A percentile compares a stretch with the other conserved stretches of the same genome.
Evolutionary conservation across 306 rosid species (phyloP).

Genomic region (Lathyrus tuberosus): DNA sequence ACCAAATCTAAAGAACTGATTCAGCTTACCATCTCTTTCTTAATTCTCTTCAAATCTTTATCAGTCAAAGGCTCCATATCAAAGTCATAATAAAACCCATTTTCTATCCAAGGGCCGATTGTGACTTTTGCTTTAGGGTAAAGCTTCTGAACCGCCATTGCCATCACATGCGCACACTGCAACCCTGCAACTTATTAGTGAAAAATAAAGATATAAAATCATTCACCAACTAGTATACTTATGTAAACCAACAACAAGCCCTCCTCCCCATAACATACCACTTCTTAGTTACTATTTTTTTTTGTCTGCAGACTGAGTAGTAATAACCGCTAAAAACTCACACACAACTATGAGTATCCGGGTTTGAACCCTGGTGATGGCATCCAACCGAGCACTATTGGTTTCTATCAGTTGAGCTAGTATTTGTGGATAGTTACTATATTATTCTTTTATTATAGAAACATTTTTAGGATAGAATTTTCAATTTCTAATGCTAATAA

Average conservation of each 20-base stretch:
- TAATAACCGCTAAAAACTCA: too few species aligned
- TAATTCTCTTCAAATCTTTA: slow-evolving; percentile 86
- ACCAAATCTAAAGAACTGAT: slow-evolving; percentile 26
- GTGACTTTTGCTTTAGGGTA: slow-evolving; percentile 94
- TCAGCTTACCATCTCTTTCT: slow-evolving; percentile 90
- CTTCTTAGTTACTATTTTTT: too few species aligned
- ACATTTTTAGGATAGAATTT: too few species aligned
- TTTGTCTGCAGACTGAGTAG: too few species aligned
- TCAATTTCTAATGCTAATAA: too few species aligned
- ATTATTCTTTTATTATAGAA: too few species aligned
- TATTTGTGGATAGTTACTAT: too few species aligned
- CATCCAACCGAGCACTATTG: too few species aligned
- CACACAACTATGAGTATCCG: too few species aligned
- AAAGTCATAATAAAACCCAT: slow-evolving; percentile 95
- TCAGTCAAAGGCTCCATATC: slow-evolving; percentile 85
- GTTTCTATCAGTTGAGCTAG: too few species aligned
- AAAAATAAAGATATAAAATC: slow-evolving; percentile 25
- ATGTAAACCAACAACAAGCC: slow-evolving; percentile 2
- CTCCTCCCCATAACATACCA: background rate
- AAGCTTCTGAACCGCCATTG: slow-evolving; percentile 98
- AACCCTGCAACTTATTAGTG: slow-evolving; percentile 33
- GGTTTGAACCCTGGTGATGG: too few species aligned
- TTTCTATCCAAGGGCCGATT: slow-evolving; percentile 96
- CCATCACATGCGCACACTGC: slow-evolving; percentile 99
- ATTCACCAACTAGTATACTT: background rate